A percentile compares a stretch with the other conserved stretches of the same genome.
Conservation (phyloP, 495 filamentous ascomycete genomes). For the Terfezia claveryi region DNA sequence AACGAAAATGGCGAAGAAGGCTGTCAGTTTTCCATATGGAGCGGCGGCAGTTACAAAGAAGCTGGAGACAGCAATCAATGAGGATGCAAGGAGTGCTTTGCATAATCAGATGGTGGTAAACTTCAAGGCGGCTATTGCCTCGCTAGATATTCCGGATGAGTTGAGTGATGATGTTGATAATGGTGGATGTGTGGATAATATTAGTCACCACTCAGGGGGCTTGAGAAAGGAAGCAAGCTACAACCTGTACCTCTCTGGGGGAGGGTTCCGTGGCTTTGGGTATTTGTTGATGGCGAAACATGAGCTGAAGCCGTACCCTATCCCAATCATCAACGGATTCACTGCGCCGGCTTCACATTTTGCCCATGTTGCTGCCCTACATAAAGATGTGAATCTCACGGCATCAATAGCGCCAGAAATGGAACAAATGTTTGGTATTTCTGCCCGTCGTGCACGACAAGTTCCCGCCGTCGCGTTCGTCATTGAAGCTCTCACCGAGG, state of each 20-base stretch:
- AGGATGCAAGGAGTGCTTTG: conserved; percentile 26
- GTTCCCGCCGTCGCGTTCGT: conserved; percentile 67
- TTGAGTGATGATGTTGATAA: conserved; percentile 25
- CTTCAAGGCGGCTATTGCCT: conserved; percentile 38
- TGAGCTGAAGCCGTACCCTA: conserved; percentile 50
- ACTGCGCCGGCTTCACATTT: conserved; percentile 40
- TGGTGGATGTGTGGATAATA: conserved; percentile 7
- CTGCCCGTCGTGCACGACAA: conserved; percentile 54
- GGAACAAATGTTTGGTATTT: conserved; percentile 54
- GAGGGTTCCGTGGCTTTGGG: conserved; percentile 79
- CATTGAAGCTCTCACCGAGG: conserved; percentile 44
- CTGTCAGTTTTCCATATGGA: conserved; percentile 54
- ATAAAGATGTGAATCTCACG: conserved; percentile 29
- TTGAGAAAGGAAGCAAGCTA: conserved; percentile 25
- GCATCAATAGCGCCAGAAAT: conserved; percentile 10
- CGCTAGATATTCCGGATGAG: conserved; percentile 32
- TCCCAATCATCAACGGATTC: conserved; percentile 69
- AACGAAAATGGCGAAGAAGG: conserved; percentile 27
- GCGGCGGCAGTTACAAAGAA: conserved; percentile 56
- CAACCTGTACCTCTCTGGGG: conserved; percentile 66
- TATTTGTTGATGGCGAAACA: conserved; percentile 58
- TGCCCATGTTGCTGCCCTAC: conserved; percentile 34
- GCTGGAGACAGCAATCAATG: conserved; percentile 25
- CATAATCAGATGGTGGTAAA: conserved; percentile 33
- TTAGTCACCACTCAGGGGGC: too few species aligned